Evolutionary conservation across 2,329 filamentous ascomycete species (phyloP).

Genomic region (Juglanconis oblonga): DNA sequence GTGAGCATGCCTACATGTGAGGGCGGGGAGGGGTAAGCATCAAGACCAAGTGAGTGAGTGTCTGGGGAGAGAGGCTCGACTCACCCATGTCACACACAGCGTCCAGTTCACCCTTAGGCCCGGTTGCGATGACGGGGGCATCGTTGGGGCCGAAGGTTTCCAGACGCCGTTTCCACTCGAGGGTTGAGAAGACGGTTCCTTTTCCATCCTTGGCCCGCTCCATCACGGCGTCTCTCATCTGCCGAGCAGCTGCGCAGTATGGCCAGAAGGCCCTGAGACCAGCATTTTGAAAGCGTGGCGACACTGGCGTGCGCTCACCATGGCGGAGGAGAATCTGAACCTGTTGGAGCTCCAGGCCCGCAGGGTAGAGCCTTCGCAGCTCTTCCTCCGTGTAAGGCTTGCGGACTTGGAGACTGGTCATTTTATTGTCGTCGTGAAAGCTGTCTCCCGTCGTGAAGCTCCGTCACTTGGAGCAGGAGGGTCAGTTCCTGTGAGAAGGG

Average conservation of each 20-base stretch:
- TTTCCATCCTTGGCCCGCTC: conserved; percentile 34
- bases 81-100: conserved; percentile 68
- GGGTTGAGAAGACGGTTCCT: conserved; percentile 37
- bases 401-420: conserved; percentile 77
- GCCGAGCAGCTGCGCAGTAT: conserved; percentile 77
- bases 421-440: conserved; percentile 35
- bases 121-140: conserved; percentile 66
- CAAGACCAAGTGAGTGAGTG: neutral
- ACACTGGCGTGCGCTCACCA: conserved; percentile 80
- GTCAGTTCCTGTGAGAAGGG: no score
- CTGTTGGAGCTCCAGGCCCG: conserved; percentile 74
- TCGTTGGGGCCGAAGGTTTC: conserved; percentile 77
- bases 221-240: conserved; percentile 57
- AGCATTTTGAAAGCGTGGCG: conserved; percentile 80
- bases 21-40: neutral
- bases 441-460: no score
- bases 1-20: conserved; percentile 59
- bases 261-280: conserved; percentile 75
- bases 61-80: neutral
- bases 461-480: no score
- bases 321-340: conserved; percentile 85
- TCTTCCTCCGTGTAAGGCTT: conserved; percentile 77
- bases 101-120: conserved; percentile 69
- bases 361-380: conserved; percentile 77
- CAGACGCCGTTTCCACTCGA: conserved; percentile 68